Percentiles rank a stretch among this genome's conserved stretches.
Evolutionary conservation across 208 protist species (phyloP).

Genomic region (Eutreptiella sp.): DNA sequence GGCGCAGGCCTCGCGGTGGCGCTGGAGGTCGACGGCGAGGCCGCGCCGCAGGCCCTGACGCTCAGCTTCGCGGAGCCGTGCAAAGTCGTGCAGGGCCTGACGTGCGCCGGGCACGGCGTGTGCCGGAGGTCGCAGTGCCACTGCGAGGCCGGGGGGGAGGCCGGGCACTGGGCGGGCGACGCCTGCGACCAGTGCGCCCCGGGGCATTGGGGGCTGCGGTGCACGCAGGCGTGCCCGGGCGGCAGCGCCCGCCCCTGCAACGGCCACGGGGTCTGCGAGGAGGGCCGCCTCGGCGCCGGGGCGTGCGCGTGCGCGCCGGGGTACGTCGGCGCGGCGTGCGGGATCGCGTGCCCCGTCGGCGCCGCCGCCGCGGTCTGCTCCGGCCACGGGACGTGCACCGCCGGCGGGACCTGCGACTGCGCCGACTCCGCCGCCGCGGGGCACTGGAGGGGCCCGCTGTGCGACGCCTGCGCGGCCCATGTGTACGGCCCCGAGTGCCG

Average conservation of each 20-base stretch:
- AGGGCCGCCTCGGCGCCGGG: conserved; percentile 8
- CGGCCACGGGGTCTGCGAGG: conserved; percentile 18
- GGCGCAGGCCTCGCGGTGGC: too few relatives aligned
- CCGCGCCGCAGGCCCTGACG: too few relatives aligned
- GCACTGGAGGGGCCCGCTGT: too few relatives aligned
- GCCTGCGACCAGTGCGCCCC: conserved; percentile 18
- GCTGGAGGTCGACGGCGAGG: too few relatives aligned
- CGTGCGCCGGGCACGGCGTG: too few relatives aligned
- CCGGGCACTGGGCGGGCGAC: conserved; percentile 23
- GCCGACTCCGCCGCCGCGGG: too few relatives aligned
- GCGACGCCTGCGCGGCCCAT: not conserved
- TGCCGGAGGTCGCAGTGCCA: too few relatives aligned
- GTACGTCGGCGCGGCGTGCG: conserved; percentile 9
- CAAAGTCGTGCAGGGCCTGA: too few relatives aligned
- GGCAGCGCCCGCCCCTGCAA: conserved; percentile 20
- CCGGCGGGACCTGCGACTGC: not conserved
- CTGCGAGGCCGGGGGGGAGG: too few relatives aligned
- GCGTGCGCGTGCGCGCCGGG: conserved; percentile 22
- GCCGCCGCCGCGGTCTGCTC: not conserved
- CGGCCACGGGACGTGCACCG: conserved; percentile 2
- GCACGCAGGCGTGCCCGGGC: conserved; percentile 2
- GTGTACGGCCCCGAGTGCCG: not conserved
- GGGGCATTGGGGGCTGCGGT: not conserved
- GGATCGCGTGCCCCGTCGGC: not conserved
- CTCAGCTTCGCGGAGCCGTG: too few relatives aligned